These are phyloP conservation scores for Apiotrichum brassicae DNA, from an alignment of 1,284 basidiomycete genomes.

Conservation along the genomic window DNA sequence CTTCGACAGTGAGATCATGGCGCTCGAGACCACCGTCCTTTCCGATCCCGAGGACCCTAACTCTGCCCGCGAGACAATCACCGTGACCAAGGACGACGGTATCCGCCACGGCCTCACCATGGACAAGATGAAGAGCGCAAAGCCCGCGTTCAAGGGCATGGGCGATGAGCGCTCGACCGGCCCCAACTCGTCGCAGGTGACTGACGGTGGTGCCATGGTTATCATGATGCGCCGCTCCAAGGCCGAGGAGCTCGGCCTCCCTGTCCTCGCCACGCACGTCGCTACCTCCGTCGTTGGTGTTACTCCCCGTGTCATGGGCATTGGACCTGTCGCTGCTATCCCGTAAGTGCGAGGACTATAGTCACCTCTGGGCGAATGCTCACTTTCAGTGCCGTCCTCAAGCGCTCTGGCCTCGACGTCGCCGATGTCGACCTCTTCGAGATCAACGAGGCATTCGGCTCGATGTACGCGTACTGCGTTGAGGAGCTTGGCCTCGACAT, in stretches of 20 bases:
- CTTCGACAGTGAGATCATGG: slow-evolving; percentile 73
- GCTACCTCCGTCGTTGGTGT: slow-evolving; percentile 66
- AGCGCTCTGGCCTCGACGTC: slow-evolving; percentile 59
- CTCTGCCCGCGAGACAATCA: slow-evolving; percentile 49
- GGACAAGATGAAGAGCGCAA: slow-evolving; percentile 62
- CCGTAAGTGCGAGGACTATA: slow-evolving; percentile 39
- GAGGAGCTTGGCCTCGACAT: slow-evolving; percentile 63
- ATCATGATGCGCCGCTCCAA: slow-evolving; percentile 78
- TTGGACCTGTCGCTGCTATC: slow-evolving; percentile 68
- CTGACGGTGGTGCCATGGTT: slow-evolving; percentile 80
- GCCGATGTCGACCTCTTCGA: slow-evolving; percentile 83
- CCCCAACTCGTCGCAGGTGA: slow-evolving; percentile 83
- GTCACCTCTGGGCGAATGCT: background rate
- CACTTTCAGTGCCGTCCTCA: slow-evolving; percentile 45
- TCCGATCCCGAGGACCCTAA: slow-evolving; percentile 22
- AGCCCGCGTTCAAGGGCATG: slow-evolving; percentile 82
- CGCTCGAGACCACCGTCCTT: slow-evolving; percentile 56
- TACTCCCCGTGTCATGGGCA: slow-evolving; percentile 74
- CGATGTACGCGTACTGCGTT: slow-evolving; percentile 70
- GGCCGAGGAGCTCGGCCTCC: slow-evolving; percentile 69
- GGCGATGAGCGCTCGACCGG: slow-evolving; percentile 59
- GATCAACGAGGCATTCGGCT: slow-evolving; percentile 81
- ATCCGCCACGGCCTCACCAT: slow-evolving; percentile 71
- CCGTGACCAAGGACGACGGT: slow-evolving; percentile 70
- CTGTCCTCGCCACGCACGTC: slow-evolving; percentile 70